Evolutionary conservation across 169 alveolate genomes (phyloP).

Genomic region (Ichthyophthirius multifiliis): DNA sequence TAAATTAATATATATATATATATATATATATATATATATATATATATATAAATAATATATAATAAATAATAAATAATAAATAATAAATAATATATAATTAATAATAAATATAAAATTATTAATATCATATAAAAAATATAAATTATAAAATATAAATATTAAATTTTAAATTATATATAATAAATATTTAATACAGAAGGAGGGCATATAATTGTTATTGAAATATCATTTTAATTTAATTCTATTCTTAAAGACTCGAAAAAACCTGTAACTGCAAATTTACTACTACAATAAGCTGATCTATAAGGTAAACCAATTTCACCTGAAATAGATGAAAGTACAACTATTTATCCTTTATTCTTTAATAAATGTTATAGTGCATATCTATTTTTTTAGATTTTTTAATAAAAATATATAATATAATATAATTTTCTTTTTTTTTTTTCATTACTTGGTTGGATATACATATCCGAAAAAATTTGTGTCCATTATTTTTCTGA

Average conservation of each 20-base stretch:
- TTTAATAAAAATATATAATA: background rate
- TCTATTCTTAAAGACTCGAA: slow-evolving; percentile 60
- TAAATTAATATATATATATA: background rate
- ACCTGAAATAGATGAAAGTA: slow-evolving; percentile 61
- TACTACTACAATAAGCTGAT: slow-evolving; percentile 62
- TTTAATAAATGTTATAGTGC: slow-evolving; percentile 41
- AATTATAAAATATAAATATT: too few species aligned
- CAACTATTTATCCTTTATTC: slow-evolving; percentile 54
- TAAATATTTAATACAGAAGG: slow-evolving; percentile 59
- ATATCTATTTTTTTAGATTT: slow-evolving; percentile 17
- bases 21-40: too few species aligned
- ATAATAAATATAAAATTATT: too few species aligned
- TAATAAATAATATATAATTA: too few species aligned
- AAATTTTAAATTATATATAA: too few species aligned
- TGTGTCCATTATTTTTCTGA: slow-evolving; percentile 43
- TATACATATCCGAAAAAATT: slow-evolving; percentile 64
- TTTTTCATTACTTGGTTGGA: slow-evolving; percentile 52
- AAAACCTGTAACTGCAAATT: slow-evolving; percentile 71
- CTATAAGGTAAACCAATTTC: slow-evolving; percentile 66
- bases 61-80: too few species aligned
- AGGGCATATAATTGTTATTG: slow-evolving; percentile 65
- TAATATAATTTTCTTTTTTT: too few species aligned
- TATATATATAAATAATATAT: too few species aligned
- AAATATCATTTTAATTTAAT: slow-evolving; percentile 31
- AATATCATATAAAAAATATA: too few species aligned